Evolutionary conservation across 371 early-diverging fungal genomes (phyloP), one percentile per base, ranked within the genome.

Genomic region (Syncephalastrum racemosum): DNA sequence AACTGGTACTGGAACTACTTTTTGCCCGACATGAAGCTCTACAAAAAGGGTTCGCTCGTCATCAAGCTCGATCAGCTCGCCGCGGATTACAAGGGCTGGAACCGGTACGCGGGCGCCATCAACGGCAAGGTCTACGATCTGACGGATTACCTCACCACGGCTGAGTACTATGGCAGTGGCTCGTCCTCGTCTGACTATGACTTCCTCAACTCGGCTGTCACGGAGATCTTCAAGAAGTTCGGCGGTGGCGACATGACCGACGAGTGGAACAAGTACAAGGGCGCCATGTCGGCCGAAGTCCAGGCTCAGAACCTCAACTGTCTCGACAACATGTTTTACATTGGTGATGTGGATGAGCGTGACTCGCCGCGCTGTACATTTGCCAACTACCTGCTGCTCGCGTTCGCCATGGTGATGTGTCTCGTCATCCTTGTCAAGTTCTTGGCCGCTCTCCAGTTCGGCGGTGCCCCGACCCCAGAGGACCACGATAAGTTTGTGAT

Each of bases 401-500:
- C 87, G 3, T 80, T 86, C 27, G 90, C 97, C 12, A 68, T 83
- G 45, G 59, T 96, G 44, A 81, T 98, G 68, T 87, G 90, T 22
- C 63, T 85, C 55, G 89, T 95, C n/a, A 93, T 96, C 45, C 76
- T 87, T 41, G 82, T 97, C 77, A 97, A 97, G 77, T 95, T 94
- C 56, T 75, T 96, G 62, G 90, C 96, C 6, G 96, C 98, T 2
- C 69, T 98, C 50, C 97, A 94, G 68, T 75, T 84, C 59, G 74
- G 72, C 42, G 68, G 81, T 5, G 63, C 64, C 13, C 83, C 85
- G 5, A 87, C 89, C 1, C 94, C 95, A 0, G 91, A 94, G 62
- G 86, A 87, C 19, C 89, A 90, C 40, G 90, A 93, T 60, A 90
- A 91, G 73, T 98, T 98, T 73, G 90, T 93, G 16, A 91, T 99